phyloP scores from a whole-genome alignment of 1,139 yeast genomes.

The Protomyces inouyei region DNA sequence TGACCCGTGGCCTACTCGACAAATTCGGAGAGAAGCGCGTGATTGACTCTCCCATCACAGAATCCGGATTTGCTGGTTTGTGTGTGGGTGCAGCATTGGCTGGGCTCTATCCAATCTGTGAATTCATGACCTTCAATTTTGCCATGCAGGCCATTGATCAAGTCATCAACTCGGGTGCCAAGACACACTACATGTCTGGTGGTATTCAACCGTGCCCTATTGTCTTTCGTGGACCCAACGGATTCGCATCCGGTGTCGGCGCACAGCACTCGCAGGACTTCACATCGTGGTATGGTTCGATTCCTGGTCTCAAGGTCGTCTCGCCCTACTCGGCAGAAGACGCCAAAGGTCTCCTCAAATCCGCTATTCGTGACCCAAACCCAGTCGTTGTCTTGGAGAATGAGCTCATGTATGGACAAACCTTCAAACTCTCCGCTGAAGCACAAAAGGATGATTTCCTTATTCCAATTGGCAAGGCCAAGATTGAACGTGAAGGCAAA shows the following conservation, averaged over 20 bases:
- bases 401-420: constrained; percentile 89
- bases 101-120: constrained; percentile 94
- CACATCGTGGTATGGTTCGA: constrained; percentile 96
- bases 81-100: constrained; percentile 97
- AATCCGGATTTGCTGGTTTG: constrained; percentile 97
- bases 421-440: constrained; percentile 86
- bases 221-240: constrained; percentile 98
- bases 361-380: constrained; percentile 97
- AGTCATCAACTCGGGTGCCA: constrained; percentile 96
- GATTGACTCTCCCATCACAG: constrained; percentile 97
- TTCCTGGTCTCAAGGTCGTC: constrained; percentile 94
- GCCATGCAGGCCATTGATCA: constrained; percentile 99
- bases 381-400: constrained; percentile 95
- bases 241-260: constrained; percentile 99
- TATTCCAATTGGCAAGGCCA: constrained; percentile 92
- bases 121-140: constrained; percentile 98
- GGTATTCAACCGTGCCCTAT: constrained; percentile 96
- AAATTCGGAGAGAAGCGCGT: constrained; percentile 96
- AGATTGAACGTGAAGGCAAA: constrained; percentile 85
- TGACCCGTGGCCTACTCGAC: constrained; percentile 90
- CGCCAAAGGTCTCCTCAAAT: constrained; percentile 90
- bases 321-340: constrained; percentile 96
- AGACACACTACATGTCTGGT: constrained; percentile 98
- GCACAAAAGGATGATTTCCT: constrained; percentile 81
- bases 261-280: constrained; percentile 99